phyloP scores from a whole-genome alignment of 257 asterid species.

The Capsicum baccatum region DNA sequence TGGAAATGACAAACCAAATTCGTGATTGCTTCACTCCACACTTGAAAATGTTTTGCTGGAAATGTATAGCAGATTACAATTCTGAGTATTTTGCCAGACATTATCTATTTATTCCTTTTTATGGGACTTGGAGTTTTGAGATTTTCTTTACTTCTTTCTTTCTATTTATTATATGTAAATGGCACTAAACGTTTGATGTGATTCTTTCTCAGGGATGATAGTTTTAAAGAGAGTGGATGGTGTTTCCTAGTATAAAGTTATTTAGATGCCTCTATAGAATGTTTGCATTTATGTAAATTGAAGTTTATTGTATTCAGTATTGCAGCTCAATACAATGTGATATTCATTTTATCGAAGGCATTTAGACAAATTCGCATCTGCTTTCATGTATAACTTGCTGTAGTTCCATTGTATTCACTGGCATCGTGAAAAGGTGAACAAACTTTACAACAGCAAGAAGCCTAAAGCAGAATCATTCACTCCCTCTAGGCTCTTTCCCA shows the following conservation, averaged over 20 bases:
- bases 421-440: neutral
- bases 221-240: neutral
- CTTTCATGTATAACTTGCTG: neutral
- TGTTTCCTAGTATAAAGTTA: neutral
- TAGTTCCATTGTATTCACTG: neutral
- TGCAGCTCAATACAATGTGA: neutral
- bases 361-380: neutral
- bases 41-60: neutral
- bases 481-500: neutral
- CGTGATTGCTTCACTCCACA: slow-evolving; percentile 31
- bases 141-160: slow-evolving; percentile 1
- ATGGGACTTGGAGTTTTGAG: neutral
- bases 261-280: neutral
- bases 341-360: neutral
- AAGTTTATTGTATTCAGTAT: neutral
- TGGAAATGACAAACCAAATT: slow-evolving; percentile 58
- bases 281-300: neutral
- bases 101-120: neutral
- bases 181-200: neutral
- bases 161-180: neutral
- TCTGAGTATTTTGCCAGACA: neutral
- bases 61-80: neutral
- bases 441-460: neutral
- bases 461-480: neutral
- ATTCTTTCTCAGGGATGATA: neutral